Evolutionary conservation across 352 stramenopile genomes (phyloP).

Genomic region (Globisporangium alternatum): DNA sequence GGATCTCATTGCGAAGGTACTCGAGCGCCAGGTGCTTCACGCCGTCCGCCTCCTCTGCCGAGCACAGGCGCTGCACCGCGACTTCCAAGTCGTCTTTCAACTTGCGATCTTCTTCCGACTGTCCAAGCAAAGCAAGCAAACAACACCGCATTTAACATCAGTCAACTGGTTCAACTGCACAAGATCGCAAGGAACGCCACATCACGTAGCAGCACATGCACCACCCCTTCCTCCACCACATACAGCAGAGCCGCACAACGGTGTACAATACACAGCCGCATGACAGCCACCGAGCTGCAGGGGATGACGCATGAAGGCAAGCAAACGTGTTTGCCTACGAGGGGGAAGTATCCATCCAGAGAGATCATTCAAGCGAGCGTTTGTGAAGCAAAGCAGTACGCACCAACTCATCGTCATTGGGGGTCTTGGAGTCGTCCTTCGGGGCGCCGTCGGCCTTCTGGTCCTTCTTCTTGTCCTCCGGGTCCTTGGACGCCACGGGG

Average conservation of each 20-base stretch:
- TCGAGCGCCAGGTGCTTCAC: conserved; percentile 92
- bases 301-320: background rate
- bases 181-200: conserved; percentile 5
- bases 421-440: conserved; percentile 26
- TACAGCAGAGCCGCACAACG: background rate
- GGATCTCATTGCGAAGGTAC: conserved; percentile 96
- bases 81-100: conserved; percentile 93
- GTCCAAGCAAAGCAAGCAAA: background rate
- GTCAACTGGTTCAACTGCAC: background rate
- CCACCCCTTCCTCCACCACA: background rate
- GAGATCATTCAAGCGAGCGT: background rate
- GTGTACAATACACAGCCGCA: background rate
- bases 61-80: conserved; percentile 77
- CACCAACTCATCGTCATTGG: conserved; percentile 67
- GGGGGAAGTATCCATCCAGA: background rate
- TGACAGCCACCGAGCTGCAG: background rate
- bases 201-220: background rate
- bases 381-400: conserved; percentile 15
- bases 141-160: background rate
- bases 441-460: conserved; percentile 19
- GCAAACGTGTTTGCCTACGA: background rate
- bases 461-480: conserved; percentile 43
- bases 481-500: conserved; percentile 55
- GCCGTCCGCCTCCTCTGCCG: conserved; percentile 52
- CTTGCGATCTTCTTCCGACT: conserved; percentile 91